Evolutionary conservation across 176 grass and related monocot species (phyloP).

Genomic region (Typha latifolia): DNA sequence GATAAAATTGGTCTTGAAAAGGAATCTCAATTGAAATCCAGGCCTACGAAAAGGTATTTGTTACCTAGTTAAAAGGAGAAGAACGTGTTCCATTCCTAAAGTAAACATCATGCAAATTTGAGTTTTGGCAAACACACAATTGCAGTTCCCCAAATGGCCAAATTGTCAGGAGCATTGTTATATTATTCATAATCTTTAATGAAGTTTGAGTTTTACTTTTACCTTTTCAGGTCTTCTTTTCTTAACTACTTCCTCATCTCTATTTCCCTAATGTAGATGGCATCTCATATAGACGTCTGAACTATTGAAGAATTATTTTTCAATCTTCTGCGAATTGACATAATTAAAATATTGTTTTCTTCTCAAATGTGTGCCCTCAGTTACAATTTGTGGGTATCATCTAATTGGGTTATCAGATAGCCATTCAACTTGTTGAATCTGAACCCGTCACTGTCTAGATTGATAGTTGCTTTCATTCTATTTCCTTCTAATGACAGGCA

Average conservation of each 20-base stretch:
- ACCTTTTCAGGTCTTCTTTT: neutral
- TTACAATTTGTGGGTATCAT: no score
- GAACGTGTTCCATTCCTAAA: neutral
- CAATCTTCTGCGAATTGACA: no score
- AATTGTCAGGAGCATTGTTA: no score
- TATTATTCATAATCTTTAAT: no score
- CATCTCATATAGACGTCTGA: no score
- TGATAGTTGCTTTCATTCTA: neutral
- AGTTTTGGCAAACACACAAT: neutral
- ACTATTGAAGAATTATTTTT: no score
- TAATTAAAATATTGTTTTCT: no score
- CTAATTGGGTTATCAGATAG: no score
- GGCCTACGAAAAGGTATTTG: slow-evolving; percentile 77
- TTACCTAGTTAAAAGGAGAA: neutral
- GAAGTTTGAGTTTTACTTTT: no score
- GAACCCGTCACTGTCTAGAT: neutral
- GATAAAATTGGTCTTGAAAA: slow-evolving; percentile 99
- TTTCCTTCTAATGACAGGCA: neutral
- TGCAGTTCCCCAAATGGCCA: neutral
- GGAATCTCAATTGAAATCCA: slow-evolving; percentile 90
- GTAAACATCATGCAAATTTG: neutral
- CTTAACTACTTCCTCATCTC: neutral
- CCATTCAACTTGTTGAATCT: no score
- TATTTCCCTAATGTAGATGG: no score
- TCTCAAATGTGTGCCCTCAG: no score